Conservation (phyloP, 1,284 basidiomycete species). For the Athelia sp. region DNA sequence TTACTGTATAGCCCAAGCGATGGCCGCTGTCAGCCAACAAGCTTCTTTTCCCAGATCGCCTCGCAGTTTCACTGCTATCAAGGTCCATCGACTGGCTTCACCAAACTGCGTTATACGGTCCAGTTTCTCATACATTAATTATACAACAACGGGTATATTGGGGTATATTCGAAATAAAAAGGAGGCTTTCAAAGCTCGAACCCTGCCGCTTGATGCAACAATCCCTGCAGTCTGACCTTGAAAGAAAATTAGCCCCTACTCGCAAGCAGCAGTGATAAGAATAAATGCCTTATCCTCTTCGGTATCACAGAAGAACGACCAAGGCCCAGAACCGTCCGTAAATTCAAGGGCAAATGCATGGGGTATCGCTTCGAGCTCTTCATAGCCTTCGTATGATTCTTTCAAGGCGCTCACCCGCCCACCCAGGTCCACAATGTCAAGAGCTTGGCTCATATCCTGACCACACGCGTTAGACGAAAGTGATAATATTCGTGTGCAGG, state of each 20-base stretch:
- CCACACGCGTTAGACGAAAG: slow-evolving; percentile 1
- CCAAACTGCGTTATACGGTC: too few species aligned
- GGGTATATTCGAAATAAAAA: too few species aligned
- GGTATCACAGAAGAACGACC: slow-evolving; percentile 63
- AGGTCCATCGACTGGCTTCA: too few species aligned
- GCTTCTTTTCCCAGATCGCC: too few species aligned
- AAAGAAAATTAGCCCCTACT: neutral
- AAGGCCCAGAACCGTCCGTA: slow-evolving; percentile 39
- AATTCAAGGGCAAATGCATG: slow-evolving; percentile 69
- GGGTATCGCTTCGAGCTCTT: slow-evolving; percentile 65
- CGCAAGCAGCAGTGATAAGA: neutral
- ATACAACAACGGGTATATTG: neutral
- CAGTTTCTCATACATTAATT: too few species aligned
- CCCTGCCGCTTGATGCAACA: slow-evolving; percentile 37
- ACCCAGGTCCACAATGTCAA: slow-evolving; percentile 47
- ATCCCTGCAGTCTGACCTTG: slow-evolving; percentile 17
- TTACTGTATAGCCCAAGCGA: too few species aligned
- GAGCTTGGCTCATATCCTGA: slow-evolving; percentile 41
- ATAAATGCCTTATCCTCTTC: slow-evolving; percentile 60
- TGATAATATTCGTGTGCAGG: neutral
- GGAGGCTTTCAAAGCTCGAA: slow-evolving; percentile 21
- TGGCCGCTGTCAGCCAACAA: too few species aligned
- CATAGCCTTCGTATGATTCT: slow-evolving; percentile 71
- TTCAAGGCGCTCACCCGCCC: slow-evolving; percentile 41
- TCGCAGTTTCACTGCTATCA: too few species aligned